Base-by-base conservation (phyloP, 495 filamentous ascomycete species). In the Aspergillus biplanus region DNA sequence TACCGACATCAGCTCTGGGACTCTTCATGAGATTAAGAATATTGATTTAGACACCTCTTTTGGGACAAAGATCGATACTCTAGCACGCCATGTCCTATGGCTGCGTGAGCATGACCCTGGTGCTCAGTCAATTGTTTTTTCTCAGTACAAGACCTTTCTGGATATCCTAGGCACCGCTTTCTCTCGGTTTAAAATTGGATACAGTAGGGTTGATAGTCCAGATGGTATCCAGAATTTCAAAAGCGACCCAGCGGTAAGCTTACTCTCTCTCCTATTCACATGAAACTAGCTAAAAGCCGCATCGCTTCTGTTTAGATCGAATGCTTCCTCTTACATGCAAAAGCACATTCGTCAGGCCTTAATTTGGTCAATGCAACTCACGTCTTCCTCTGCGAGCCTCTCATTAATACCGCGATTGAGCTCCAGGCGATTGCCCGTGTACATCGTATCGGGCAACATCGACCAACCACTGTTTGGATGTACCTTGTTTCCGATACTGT, bases 401-500 rank as follows among this genome's bases (percentile, higher is more conserved):
- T 97, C 5, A 86, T 97, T 65, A 97, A 97, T 71, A 90, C 93
- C 6, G 92, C 94, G 3, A 86, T 99, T 8, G 94, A 97, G 68
- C 83, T 97, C 6, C 94, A 99, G 69, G 94, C 92, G 4, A 96
- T 97, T 66, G 92, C 93, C 6, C 89, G 94, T 52, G 93, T 99
- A 0, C 92, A 99, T 72, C 85, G 94, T 42, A 99, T 99, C 58
- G 94, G 94, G 0, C 94, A 99, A 73, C 84, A 87, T 61, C 86
- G 90, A 32, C 82, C 88, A 63, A 99, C 94, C 7, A 96, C 92
- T 3, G 94, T 97, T 6, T 99, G 92, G 90, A 90, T 97, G 74
- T 99, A 99, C 72, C 83, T 97, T 2, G 83, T 96, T 21, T 87
- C 89, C 5, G 90, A 89, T 52, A 96, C 94, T 0, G 92, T 97